These are phyloP conservation scores for Rossbeevera mucosa DNA, from an alignment of 768 basidiomycete species.

Conservation along the genomic window DNA sequence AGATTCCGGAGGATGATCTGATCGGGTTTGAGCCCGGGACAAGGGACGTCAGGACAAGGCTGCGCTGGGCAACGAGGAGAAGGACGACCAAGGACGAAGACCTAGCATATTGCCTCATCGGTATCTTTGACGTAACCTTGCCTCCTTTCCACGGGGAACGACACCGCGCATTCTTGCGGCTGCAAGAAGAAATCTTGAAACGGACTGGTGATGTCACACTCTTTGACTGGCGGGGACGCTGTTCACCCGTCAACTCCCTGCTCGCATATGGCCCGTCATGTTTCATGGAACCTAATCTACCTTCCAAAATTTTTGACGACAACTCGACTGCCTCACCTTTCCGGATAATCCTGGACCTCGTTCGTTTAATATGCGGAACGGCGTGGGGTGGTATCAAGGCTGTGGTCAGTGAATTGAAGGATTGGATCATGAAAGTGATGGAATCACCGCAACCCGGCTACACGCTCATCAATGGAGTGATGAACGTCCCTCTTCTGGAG, in stretches of 20 bases:
- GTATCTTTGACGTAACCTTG: slow-evolving; percentile 27
- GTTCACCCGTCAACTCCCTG: slow-evolving; percentile 21
- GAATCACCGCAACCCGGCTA: slow-evolving; percentile 16
- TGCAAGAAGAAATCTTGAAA: slow-evolving; percentile 28
- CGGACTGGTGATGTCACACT: slow-evolving; percentile 21
- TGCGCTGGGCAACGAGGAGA: slow-evolving; percentile 29
- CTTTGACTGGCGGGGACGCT: slow-evolving; percentile 25
- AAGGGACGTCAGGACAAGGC: slow-evolving; percentile 13
- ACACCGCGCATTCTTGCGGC: slow-evolving; percentile 23
- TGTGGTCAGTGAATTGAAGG: background rate
- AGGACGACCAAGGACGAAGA: slow-evolving; percentile 27
- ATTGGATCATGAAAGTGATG: slow-evolving; percentile 5
- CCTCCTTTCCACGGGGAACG: slow-evolving; percentile 28
- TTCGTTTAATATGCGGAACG: slow-evolving; percentile 9
- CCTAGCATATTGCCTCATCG: slow-evolving; percentile 29
- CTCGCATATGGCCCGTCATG: slow-evolving; percentile 18
- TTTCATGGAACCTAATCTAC: slow-evolving; percentile 8
- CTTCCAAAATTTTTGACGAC: slow-evolving; percentile 2
- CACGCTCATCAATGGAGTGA: slow-evolving; percentile 20
- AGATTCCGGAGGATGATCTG: slow-evolving; percentile 7
- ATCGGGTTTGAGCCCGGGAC: slow-evolving; percentile 13
- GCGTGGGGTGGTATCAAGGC: slow-evolving; percentile 7
- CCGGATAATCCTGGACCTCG: slow-evolving; percentile 11
- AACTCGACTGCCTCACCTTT: slow-evolving; percentile 5
- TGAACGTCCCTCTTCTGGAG: slow-evolving; percentile 22